Evolutionary conservation across 257 asterid genomes (phyloP), one percentile per base, ranked within the genome.

Genomic region (Nicotiana tomentosiformis): DNA sequence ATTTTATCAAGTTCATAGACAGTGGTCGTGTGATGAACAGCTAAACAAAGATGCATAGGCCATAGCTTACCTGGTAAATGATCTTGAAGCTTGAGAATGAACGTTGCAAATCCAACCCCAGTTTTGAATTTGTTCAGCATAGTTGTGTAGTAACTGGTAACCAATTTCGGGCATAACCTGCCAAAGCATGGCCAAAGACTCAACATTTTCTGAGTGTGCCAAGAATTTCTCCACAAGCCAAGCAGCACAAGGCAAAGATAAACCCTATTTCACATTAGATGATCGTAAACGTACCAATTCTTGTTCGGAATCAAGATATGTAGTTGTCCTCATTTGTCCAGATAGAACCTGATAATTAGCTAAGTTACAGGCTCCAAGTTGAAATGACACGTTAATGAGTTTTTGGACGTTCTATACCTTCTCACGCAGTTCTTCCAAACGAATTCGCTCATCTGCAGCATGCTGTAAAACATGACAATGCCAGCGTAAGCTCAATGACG

Each of bases 61-160:
- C 23, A n/a, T 14, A 43, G 78, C 39, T 86, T 92, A 94, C 99
- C 86, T 93, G 81, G 91, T 69, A 76, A 96, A 96, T 86, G 98
- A 91, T 85, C 81, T 84, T 84, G 94, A 78, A 64, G 88, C 89
- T 88, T 84, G 91, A 86, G 89, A 88, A 90, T 89, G 90, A 85
- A 92, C 88, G 81, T 89, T 89, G 91, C 98, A 94, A 86, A 92
- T 90, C 99, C 99, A 96, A 86, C 99, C 99, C 99, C 99, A 96
- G 79, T 83, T 79, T 82, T 90, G 93, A 74, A 91, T 89, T 86
- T 93, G 94, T 76, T 90, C 91, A 67, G 93, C 91, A 85, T 93
- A 96, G 89, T 91, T 92, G 80, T 93, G 94, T 86, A 96, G 89
- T 78, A 96, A 91, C 88, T 94, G 99, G 86, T 90, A 87, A 62